Base-by-base conservation (phyloP, 2,329 filamentous ascomycete species). In the Colletotrichum sublineola region DNA sequence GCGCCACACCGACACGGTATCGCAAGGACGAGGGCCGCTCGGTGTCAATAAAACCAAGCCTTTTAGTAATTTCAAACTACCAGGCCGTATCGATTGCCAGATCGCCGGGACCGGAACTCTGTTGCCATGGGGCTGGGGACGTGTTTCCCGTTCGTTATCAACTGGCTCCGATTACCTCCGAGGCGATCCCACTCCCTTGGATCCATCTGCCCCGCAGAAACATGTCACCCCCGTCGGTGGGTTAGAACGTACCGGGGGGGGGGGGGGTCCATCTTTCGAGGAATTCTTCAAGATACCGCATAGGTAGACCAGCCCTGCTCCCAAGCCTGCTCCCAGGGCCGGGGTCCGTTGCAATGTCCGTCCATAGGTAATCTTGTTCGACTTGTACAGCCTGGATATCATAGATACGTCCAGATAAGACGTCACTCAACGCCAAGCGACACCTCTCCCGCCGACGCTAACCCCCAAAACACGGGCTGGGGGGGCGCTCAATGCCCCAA, bases 21-120 rank as follows among this genome's bases (percentile, higher is more conserved):
- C 24, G 24, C 24, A 5, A 8, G 8, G 33, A 8, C 33, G 8
- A 8, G 6, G 3, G 29, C 29, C 31, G 15, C 24, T 61, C n/a
- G 29, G 11, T 61, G 57, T 33, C 57, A 36, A 14, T 36, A n/a
- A 20, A 46, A 46, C 18, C 18, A 14, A 46, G 57, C 15, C 14
- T 46, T 7, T 61, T 61, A 8, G 15, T 61, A 36, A 36, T 14
- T n/a, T 29, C 40, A 36, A 8, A 36, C 15, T 33, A 40, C 24
- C 29, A 20, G 18, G 24, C 24, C 53, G 40, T n/a, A 14, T n/a
- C 46, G 20, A 24, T 18, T 8, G 48, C 48, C 44, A 55, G 66
- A 72, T 69, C 69, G 69, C 69, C 69, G 69, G 60, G 68, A 69
- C 69, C 66, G 66, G 66, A 72, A 69, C 53, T 67, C 55, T 69